A percentile compares a stretch with the other conserved stretches of the same genome.
phyloP scores from a whole-genome alignment of 495 filamentous ascomycete species.

The Penicillium desertorum region DNA sequence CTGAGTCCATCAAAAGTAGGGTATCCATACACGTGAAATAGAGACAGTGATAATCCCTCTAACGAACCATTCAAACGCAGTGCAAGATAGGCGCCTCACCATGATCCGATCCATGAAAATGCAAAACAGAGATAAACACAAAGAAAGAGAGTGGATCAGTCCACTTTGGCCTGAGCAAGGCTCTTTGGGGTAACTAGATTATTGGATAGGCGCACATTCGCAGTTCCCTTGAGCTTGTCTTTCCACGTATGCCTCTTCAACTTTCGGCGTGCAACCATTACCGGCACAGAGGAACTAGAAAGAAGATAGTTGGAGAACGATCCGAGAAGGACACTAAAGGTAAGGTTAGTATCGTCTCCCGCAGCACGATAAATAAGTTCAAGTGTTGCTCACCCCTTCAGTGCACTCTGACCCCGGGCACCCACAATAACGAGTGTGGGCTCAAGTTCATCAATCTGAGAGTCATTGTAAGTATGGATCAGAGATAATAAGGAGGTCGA shows the following conservation, averaged over 20 bases:
- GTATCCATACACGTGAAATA: constrained; percentile 7
- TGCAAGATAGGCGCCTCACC: constrained; percentile 5
- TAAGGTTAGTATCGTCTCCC: constrained; percentile 12
- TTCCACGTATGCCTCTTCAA: constrained; percentile 69
- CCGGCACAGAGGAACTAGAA: constrained; percentile 92
- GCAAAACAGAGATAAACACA: constrained; percentile 2
- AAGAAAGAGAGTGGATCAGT: constrained; percentile 39
- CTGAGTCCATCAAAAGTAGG: constrained; percentile 3
- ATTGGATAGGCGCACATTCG: constrained; percentile 64
- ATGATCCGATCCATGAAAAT: constrained; percentile 12
- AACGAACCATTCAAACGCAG: background rate
- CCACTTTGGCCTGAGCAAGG: constrained; percentile 64
- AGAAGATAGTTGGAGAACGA: constrained; percentile 97
- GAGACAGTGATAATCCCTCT: background rate
- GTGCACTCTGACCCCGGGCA: constrained; percentile 80
- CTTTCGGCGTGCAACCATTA: constrained; percentile 86
- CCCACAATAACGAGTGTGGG: constrained; percentile 94
- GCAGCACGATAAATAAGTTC: background rate
- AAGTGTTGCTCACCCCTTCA: constrained; percentile 74
- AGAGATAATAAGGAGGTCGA: background rate
- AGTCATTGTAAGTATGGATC: constrained; percentile 20
- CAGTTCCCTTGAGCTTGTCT: constrained; percentile 49
- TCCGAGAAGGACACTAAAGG: constrained; percentile 75
- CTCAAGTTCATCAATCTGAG: constrained; percentile 79
- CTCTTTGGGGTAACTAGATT: constrained; percentile 66